Evolutionary conservation across 2,329 filamentous ascomycete species (phyloP).

Genomic region (Metarhizium anisopliae): DNA sequence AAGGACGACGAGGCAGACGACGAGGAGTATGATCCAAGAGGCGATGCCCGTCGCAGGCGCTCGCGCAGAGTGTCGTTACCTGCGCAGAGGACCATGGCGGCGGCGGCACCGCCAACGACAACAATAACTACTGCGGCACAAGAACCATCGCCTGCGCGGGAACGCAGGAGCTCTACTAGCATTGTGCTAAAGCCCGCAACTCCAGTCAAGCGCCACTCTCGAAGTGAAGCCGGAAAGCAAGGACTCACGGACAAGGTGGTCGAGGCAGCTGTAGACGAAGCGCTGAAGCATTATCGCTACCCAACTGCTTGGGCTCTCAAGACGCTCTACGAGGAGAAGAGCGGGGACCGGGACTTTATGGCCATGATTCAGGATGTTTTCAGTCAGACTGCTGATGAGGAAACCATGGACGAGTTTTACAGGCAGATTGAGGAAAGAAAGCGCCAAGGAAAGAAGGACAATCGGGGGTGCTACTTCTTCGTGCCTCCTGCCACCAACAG

Average conservation of each 20-base stretch:
- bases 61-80: constrained; percentile 23
- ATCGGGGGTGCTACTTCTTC: constrained; percentile 45
- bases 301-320: constrained; percentile 55
- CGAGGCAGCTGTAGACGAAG: constrained; percentile 49
- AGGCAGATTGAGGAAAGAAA: constrained; percentile 45
- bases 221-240: constrained; percentile 24
- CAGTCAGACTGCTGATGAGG: constrained; percentile 44
- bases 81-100: constrained; percentile 13
- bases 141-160: background rate
- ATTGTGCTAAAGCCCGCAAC: constrained; percentile 8
- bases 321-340: constrained; percentile 50
- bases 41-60: constrained; percentile 22
- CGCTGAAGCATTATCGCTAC: constrained; percentile 46
- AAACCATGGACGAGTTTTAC: constrained; percentile 42
- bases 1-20: constrained; percentile 28
- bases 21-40: constrained; percentile 34
- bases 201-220: constrained; percentile 9
- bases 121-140: background rate
- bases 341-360: constrained; percentile 41
- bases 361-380: constrained; percentile 50
- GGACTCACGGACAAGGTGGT: constrained; percentile 43
- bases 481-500: constrained; percentile 36
- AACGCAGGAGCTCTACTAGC: constrained; percentile 7
- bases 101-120: background rate
- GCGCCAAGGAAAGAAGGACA: constrained; percentile 44